phyloP scores from a whole-genome alignment of 768 basidiomycete species.

The Lactarius vividus region DNA sequence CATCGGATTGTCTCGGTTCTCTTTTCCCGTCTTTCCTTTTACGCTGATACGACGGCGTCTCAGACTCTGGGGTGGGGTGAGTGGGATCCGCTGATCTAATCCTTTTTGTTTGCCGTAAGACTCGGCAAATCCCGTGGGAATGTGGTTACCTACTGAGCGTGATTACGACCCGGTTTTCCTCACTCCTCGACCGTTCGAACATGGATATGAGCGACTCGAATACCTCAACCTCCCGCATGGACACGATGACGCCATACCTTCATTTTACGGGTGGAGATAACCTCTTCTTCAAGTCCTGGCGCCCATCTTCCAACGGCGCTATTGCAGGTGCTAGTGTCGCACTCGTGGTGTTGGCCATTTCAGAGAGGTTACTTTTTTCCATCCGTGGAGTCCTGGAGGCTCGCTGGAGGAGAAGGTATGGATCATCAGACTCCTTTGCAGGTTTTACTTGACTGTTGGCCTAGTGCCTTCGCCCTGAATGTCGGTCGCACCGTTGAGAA shows the following conservation, averaged over 20 bases:
- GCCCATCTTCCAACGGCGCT: constrained; percentile 64
- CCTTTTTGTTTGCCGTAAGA: too few species aligned
- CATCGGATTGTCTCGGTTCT: background rate
- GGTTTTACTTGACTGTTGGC: background rate
- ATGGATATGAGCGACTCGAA: constrained; percentile 12
- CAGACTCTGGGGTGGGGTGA: too few species aligned
- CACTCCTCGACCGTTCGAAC: background rate
- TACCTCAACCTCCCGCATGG: constrained; percentile 29
- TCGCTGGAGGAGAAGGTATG: constrained; percentile 59
- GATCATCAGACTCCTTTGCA: background rate
- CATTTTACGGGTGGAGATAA: constrained; percentile 66
- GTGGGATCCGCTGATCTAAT: too few species aligned
- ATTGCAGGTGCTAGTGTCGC: constrained; percentile 75
- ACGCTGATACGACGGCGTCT: too few species aligned
- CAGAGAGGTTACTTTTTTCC: constrained; percentile 69
- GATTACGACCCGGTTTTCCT: too few species aligned
- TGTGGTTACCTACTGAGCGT: background rate
- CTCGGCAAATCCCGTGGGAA: background rate
- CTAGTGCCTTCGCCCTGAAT: constrained; percentile 1
- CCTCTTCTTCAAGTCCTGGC: constrained; percentile 66
- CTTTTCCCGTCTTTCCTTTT: background rate
- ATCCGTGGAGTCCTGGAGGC: constrained; percentile 50
- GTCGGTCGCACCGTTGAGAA: background rate
- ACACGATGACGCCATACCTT: constrained; percentile 63
- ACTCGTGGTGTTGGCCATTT: constrained; percentile 61